phyloP scores from a whole-genome alignment of 768 basidiomycete genomes.

The Pilatotrama ljubarskyi region DNA sequence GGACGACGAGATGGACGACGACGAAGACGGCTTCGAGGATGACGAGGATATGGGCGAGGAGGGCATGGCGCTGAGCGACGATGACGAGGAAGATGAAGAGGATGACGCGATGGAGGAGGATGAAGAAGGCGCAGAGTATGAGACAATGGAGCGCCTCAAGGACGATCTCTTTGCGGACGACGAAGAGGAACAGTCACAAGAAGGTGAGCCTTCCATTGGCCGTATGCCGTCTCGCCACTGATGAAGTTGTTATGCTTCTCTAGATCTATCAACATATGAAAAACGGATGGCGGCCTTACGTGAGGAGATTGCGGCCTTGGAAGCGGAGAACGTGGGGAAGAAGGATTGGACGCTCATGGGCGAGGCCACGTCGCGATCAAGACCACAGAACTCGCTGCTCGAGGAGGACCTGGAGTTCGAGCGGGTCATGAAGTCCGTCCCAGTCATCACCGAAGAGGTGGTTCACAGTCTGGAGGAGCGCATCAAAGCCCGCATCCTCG shows the following conservation, averaged over 20 bases:
- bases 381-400: conserved; percentile 89
- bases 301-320: conserved; percentile 79
- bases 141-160: conserved; percentile 69
- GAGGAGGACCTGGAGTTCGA: conserved; percentile 97
- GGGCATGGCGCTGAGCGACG: conserved; percentile 23
- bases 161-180: conserved; percentile 81
- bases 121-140: conserved; percentile 29
- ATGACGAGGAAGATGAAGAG: conserved; percentile 27
- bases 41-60: conserved; percentile 35
- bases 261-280: conserved; percentile 77
- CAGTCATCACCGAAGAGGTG: conserved; percentile 85
- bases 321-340: conserved; percentile 81
- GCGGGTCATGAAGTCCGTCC: conserved; percentile 80
- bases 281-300: conserved; percentile 71
- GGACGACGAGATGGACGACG: conserved; percentile 24
- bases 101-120: conserved; percentile 33
- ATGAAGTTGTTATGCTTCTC: not conserved
- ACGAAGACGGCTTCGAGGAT: conserved; percentile 29
- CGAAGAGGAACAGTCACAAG: conserved; percentile 41
- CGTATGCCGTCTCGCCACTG: not conserved
- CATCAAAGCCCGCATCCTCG: conserved; percentile 87
- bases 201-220: conserved; percentile 12
- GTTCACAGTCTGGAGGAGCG: conserved; percentile 83
- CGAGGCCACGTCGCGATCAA: conserved; percentile 76
- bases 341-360: conserved; percentile 95